Base-by-base conservation (phyloP, 331 rosid genomes). In the Malus hybrid region DNA sequence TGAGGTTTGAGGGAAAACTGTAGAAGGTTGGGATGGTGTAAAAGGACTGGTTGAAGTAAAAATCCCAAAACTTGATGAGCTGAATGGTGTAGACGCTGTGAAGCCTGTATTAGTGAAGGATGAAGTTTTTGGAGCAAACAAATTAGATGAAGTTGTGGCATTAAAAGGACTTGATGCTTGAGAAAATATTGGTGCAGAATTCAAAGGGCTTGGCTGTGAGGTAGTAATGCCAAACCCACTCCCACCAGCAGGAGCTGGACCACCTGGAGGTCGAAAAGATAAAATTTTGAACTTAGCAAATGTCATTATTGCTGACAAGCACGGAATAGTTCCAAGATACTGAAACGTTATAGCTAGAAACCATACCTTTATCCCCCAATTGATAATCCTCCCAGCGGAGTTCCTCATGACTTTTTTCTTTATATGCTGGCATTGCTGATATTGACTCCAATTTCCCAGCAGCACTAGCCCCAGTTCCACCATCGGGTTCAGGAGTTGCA, bases 341-440 rank as follows among this genome's bases (percentile, higher is more conserved):
- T 12, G 19, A 73, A 44, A 20, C 3, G 14, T 28, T 24, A 2
- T 27, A 7, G 13, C 39, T 10, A 64, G 20, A 68, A 42, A 19
- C 7, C 22, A 1, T 18, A 92, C 99, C 97, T 90, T 95, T 95
- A 72, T 95, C 99, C 73, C 97, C 98, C 83, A 71, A 27, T 79
- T 95, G 98, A 86, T 95, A 88, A 86, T 92, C 99, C 83, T 95
- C 97, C 98, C 98, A 95, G 87, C 96, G 87, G 73, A 92, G 89
- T 85, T 95, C 98, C 74, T 95, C 99, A 0, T 92, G 99, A 83
- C 98, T 89, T 86, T 95, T 95, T 44, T 92, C 96, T 81, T 87
- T 95, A 90, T 89, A 95, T 65, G 70, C 57, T 64, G 98, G 80
- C 99, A 95, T 95, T 63, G 99, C 96, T 31, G 99, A 95, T 81